Conservation (phyloP, 2,329 filamentous ascomycete species). For the Zymoseptoria pseudotritici region DNA sequence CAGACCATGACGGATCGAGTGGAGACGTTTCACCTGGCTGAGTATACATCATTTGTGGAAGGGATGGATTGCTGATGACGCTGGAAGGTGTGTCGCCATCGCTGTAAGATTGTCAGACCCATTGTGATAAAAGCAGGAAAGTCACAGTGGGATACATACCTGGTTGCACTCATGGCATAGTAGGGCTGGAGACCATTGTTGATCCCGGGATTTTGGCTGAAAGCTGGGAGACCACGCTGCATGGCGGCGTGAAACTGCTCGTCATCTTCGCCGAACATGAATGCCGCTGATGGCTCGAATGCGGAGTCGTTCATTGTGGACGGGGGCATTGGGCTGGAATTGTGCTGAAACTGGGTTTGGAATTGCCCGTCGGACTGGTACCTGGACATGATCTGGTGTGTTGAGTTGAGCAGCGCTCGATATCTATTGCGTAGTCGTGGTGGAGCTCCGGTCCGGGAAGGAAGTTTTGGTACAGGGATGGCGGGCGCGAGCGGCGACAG, state of each 20-base stretch:
- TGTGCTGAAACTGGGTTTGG: neutral
- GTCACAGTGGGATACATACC: neutral
- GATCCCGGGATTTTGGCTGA: neutral
- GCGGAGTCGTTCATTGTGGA: constrained; percentile 14
- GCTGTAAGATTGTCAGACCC: neutral
- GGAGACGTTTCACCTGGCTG: constrained; percentile 2
- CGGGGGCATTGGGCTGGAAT: neutral
- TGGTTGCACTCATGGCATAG: neutral
- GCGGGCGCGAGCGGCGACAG: neutral
- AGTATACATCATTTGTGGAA: neutral
- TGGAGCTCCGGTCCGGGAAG: neutral
- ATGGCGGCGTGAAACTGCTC: constrained; percentile 15
- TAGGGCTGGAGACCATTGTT: constrained; percentile 1
- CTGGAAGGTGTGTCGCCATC: neutral
- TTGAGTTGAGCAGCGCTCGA: neutral
- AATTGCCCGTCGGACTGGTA: neutral
- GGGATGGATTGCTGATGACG: neutral
- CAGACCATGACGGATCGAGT: constrained; percentile 5
- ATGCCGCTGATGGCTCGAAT: constrained; percentile 21
- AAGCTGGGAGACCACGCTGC: constrained; percentile 10
- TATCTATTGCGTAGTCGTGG: neutral
- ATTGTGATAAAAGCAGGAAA: neutral
- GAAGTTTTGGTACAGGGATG: neutral
- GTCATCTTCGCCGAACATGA: constrained; percentile 19
- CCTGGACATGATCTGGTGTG: neutral